Percentiles rank a stretch among this genome's conserved stretches.
phyloP scores from a whole-genome alignment of 139 green algal genomes.

The Tetradesmus lagerheimii region DNA sequence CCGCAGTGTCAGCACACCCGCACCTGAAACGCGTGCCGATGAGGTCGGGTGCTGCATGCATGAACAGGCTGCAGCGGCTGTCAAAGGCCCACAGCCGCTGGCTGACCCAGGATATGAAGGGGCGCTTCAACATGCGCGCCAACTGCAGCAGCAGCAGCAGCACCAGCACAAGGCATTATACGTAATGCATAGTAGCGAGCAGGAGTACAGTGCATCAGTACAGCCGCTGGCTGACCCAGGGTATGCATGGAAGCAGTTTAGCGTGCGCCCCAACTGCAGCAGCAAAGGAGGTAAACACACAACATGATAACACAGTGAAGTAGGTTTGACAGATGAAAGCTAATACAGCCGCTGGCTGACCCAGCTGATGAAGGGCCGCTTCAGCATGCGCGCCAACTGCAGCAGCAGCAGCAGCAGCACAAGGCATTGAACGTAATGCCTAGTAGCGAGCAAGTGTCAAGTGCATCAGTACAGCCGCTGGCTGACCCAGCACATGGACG shows the following conservation, averaged over 20 bases:
- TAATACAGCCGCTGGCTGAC: constrained; percentile 4
- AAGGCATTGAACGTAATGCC: too few species aligned
- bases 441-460: too few species aligned
- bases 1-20: too few species aligned
- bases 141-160: constrained; percentile 3
- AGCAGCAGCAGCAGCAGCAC: background rate
- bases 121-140: constrained; percentile 32
- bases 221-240: background rate
- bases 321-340: too few species aligned
- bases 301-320: too few species aligned
- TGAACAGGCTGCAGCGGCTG: constrained; percentile 13
- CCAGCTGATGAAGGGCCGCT: constrained; percentile 42
- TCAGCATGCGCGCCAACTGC: constrained; percentile 36
- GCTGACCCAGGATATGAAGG: constrained; percentile 44
- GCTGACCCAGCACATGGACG: constrained; percentile 30
- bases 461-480: background rate
- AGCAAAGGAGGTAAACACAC: too few species aligned
- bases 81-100: background rate
- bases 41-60: background rate
- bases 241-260: constrained; percentile 37
- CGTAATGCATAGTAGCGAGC: too few species aligned
- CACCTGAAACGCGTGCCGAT: background rate
- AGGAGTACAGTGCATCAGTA: too few species aligned
- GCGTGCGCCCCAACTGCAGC: constrained; percentile 20
- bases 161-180: background rate